Evolutionary conservation across 768 basidiomycete genomes (phyloP).

Genomic region (Termitomyces sp.): DNA sequence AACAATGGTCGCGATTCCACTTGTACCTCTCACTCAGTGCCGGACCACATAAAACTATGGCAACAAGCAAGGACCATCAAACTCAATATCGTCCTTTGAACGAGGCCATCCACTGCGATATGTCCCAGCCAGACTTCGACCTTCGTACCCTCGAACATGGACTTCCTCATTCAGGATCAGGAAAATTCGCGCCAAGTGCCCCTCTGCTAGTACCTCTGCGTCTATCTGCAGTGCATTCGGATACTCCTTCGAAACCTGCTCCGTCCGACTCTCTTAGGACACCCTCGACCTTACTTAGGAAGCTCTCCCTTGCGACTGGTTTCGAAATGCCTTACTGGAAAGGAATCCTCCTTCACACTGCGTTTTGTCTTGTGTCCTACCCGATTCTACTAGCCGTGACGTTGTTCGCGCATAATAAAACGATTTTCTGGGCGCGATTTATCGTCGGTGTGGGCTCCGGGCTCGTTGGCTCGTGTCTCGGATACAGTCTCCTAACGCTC

Average conservation of each 20-base stretch:
- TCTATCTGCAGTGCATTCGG: constrained; percentile 1
- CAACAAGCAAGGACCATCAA: constrained; percentile 3
- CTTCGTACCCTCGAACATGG: neutral
- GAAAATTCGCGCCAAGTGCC: neutral
- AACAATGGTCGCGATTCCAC: neutral
- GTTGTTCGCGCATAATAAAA: constrained; percentile 19
- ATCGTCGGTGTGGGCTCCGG: constrained; percentile 29
- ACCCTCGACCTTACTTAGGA: constrained; percentile 1
- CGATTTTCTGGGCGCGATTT: constrained; percentile 36
- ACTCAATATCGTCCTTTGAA: constrained; percentile 7
- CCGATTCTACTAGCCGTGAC: constrained; percentile 26
- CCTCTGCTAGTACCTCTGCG: neutral
- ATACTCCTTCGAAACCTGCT: constrained; percentile 6
- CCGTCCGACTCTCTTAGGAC: constrained; percentile 9
- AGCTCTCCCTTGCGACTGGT: constrained; percentile 22
- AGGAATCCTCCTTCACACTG: constrained; percentile 21
- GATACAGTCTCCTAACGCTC: constrained; percentile 23
- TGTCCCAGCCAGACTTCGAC: constrained; percentile 10
- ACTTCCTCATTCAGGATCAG: neutral
- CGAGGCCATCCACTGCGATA: constrained; percentile 5
- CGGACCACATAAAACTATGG: neutral
- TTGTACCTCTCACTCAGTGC: neutral
- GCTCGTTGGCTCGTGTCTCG: constrained; percentile 24
- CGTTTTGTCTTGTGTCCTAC: constrained; percentile 26
- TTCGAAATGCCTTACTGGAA: constrained; percentile 31